Percentiles rank a stretch among this genome's conserved stretches.
These are phyloP conservation scores for Cryptococcus jaspeensis DNA, from an alignment of 1,284 basidiomycete species.

Conservation along the genomic window DNA sequence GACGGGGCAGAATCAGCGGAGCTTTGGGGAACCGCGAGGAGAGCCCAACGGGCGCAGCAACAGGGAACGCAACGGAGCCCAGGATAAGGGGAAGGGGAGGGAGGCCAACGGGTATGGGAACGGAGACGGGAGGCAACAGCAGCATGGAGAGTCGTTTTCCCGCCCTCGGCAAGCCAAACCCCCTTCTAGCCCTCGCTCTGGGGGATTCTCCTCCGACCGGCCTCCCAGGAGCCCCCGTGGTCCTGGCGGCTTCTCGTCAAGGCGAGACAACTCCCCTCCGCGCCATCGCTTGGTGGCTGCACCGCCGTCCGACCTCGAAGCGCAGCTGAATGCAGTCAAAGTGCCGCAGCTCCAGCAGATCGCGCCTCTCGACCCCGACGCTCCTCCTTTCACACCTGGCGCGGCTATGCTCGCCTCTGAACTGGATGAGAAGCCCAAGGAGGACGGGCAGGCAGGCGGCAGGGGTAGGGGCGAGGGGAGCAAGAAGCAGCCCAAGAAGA, in stretches of 20 bases:
- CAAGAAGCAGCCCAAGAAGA: slow-evolving; percentile 5
- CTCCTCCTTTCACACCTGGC: slow-evolving; percentile 15
- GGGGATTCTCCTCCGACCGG: no score
- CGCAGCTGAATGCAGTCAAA: slow-evolving; percentile 2
- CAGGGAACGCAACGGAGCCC: neutral
- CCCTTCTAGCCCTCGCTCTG: no score
- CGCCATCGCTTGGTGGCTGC: no score
- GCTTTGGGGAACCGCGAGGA: no score
- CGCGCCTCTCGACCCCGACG: slow-evolving; percentile 10
- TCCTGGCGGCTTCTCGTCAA: no score
- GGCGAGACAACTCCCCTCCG: no score
- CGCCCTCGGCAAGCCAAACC: no score
- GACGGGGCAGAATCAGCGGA: no score
- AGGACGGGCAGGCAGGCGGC: neutral
- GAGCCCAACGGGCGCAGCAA: neutral
- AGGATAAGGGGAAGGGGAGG: neutral
- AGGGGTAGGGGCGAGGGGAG: slow-evolving; percentile 1
- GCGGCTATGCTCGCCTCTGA: slow-evolving; percentile 7
- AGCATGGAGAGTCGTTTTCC: no score
- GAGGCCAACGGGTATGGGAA: neutral
- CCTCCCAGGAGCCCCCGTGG: no score
- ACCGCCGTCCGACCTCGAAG: no score
- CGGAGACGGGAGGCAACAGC: no score
- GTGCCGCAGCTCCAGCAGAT: slow-evolving; percentile 9
- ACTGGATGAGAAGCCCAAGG: slow-evolving; percentile 3